Conservation (phyloP, 257 asterid species). For the Solanum verrucosum region DNA sequence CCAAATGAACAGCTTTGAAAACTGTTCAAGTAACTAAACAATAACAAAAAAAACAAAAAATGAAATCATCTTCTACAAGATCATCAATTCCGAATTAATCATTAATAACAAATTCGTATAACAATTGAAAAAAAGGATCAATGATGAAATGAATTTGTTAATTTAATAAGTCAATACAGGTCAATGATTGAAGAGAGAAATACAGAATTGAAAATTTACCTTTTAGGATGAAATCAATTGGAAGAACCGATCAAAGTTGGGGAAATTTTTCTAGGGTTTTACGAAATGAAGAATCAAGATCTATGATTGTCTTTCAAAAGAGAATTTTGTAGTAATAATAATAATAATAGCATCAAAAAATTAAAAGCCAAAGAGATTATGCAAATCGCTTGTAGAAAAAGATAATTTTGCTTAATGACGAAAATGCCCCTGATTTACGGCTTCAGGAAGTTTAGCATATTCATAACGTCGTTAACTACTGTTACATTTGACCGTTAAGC, state of each 20-base stretch:
- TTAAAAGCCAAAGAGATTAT: neutral
- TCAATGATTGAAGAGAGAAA: neutral
- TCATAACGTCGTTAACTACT: neutral
- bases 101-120: neutral
- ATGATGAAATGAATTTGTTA: neutral
- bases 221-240: neutral
- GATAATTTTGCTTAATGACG: neutral
- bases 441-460: neutral
- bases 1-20: neutral
- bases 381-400: neutral
- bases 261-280: neutral
- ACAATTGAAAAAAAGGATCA: neutral
- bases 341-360: neutral
- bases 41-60: neutral
- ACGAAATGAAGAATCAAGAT: neutral
- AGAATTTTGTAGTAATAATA: too few relatives aligned
- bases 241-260: neutral
- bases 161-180: neutral
- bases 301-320: neutral
- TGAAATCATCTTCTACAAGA: neutral
- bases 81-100: neutral
- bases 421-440: neutral
- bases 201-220: neutral
- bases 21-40: neutral
- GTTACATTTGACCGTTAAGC: neutral